phyloP scores from a whole-genome alignment of 306 rosid species.

The Oxytropis ochrocephala region DNA sequence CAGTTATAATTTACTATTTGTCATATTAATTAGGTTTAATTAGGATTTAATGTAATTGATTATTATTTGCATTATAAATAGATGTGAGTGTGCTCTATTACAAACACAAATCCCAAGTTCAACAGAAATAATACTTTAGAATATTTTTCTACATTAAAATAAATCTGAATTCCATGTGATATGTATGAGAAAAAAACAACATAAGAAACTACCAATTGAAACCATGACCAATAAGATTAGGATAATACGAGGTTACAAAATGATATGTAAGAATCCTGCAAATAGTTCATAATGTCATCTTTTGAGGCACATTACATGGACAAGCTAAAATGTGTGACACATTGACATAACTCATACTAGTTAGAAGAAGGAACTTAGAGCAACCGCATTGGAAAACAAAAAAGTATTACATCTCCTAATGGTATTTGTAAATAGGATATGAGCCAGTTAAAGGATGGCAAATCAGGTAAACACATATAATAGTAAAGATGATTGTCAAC shows the following conservation, averaged over 20 bases:
- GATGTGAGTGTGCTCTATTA: no score
- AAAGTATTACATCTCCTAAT: background rate
- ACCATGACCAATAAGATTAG: background rate
- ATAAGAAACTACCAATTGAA: slow-evolving; percentile 3
- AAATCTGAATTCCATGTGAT: background rate
- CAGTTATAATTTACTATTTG: no score
- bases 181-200: background rate
- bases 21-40: no score
- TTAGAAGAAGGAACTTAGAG: slow-evolving; percentile 5
- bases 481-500: background rate
- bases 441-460: background rate
- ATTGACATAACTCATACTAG: background rate
- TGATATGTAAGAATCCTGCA: background rate
- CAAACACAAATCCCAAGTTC: no score
- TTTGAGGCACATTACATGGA: background rate
- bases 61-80: no score
- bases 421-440: background rate
- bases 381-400: background rate
- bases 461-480: slow-evolving; percentile 20
- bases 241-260: background rate
- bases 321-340: background rate
- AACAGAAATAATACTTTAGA: no score
- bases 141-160: background rate
- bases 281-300: background rate
- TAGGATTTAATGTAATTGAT: no score